Conservation (phyloP, 805 yeast genomes). For the Spathaspora gorwiae region DNA sequence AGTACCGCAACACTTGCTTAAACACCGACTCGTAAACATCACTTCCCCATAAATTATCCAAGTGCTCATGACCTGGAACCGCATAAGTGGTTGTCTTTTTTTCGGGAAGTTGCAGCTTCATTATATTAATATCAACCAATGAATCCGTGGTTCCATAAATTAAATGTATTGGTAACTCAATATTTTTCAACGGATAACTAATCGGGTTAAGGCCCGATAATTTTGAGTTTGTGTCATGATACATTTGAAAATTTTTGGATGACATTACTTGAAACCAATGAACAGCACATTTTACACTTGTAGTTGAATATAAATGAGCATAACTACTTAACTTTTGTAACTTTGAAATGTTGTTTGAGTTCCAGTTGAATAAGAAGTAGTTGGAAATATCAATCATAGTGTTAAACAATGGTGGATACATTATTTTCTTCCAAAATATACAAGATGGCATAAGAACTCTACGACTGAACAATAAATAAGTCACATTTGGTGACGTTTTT, state of each 20-base stretch:
- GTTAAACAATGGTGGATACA: conserved; percentile 73
- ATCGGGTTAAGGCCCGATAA: conserved; percentile 29
- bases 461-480: conserved; percentile 70
- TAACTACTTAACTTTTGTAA: conserved; percentile 77
- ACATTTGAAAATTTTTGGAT: conserved; percentile 80
- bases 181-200: conserved; percentile 36
- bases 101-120: conserved; percentile 64
- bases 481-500: conserved; percentile 68
- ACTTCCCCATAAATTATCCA: conserved; percentile 86
- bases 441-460: conserved; percentile 74
- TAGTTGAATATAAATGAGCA: conserved; percentile 84
- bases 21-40: conserved; percentile 44
- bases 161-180: conserved; percentile 62
- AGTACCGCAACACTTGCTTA: conserved; percentile 22
- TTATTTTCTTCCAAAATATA: conserved; percentile 70
- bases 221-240: conserved; percentile 48
- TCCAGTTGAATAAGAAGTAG: conserved; percentile 74
- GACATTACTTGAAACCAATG: conserved; percentile 93
- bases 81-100: conserved; percentile 47
- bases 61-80: conserved; percentile 73
- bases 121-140: conserved; percentile 77
- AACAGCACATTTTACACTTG: conserved; percentile 89
- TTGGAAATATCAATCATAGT: conserved; percentile 69
- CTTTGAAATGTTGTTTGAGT: conserved; percentile 60
- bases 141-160: conserved; percentile 81